Base-by-base conservation (phyloP, 1,284 basidiomycete species). In the Cutaneotrichosporon dermatis region DNA sequence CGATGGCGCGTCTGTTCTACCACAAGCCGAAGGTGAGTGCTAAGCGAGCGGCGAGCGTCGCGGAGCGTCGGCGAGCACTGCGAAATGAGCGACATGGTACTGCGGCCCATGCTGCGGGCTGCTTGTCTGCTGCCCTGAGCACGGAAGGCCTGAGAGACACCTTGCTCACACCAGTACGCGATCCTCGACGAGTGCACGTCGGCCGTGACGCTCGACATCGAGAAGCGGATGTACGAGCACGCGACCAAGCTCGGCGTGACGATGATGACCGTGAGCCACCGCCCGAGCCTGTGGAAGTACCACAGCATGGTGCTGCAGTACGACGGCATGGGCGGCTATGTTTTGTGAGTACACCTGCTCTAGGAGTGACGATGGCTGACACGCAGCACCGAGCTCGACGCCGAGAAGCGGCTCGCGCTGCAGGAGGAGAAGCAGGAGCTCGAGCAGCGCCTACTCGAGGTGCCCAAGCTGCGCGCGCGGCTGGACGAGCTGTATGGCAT, bases 181-280 rank as follows among this genome's bases (percentile, higher is more conserved):
- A 93, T 99, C 57, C 82, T 98, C 46, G 95, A 98, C 72, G 95
- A 99, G 76, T 95, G 93, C 64, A 98, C 95, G 1, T 90, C 88
- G 10, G 86, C 95, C 0, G 93, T 99, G 10, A 94, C 94, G 5
- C 84, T 89, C 13, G 92, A 95, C 59, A 88, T 96, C 74, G 95
- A 98, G 77, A 90, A 88, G 57, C 81, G 85, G 79, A 96, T 97
- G 92, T 99, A 97, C 86, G 90, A 94, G 72, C 85, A 92, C 71
- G 95, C 94, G 1, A 92, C 51, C 1, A 15, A 82, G 49, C 81
- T 95, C 15, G 89, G 88, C 1, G 95, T 95, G 69, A 95, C 92
- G 0, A 82, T 95, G 36, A 80, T 96, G 67, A 95, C 92, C 1
- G 92, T 95, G 46, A 92, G 89, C 25, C 92, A 95, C 79, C 85